A percentile compares a stretch with the other conserved stretches of the same genome.
phyloP scores from a whole-genome alignment of 768 basidiomycete species.

The Xanthoconium purpureum region DNA sequence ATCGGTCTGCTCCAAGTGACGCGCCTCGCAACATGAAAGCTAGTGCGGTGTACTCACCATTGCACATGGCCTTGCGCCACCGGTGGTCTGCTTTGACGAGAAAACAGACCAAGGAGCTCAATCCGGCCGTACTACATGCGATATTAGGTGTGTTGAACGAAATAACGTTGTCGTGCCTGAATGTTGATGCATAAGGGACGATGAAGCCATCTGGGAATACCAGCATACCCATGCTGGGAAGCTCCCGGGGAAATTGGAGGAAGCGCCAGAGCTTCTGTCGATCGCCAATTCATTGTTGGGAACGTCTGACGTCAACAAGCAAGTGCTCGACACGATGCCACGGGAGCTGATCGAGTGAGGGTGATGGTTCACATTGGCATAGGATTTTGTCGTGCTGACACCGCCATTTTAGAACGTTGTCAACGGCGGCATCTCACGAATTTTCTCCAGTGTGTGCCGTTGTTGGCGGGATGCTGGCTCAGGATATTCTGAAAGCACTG shows the following conservation, averaged over 20 bases:
- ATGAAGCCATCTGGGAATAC: conserved; percentile 80
- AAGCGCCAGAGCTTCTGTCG: conserved; percentile 55
- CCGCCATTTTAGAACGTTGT: conserved; percentile 52
- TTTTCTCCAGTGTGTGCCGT: conserved; percentile 94
- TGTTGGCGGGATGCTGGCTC: conserved; percentile 89
- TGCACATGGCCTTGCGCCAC: conserved; percentile 61
- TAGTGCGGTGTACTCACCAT: conserved; percentile 60
- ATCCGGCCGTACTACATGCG: conserved; percentile 67
- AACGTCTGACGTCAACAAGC: conserved; percentile 66
- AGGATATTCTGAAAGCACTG: conserved; percentile 90
- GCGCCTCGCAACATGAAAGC: conserved; percentile 57
- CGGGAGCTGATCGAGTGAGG: conserved; percentile 58
- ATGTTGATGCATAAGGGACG: conserved; percentile 13
- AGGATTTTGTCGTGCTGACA: conserved; percentile 3
- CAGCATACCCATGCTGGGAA: conserved; percentile 53
- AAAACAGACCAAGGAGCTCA: conserved; percentile 79
- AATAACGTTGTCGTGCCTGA: not conserved
- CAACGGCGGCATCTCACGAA: conserved; percentile 72
- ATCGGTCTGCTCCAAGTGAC: conserved; percentile 60
- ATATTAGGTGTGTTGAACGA: conserved; percentile 57
- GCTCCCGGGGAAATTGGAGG: conserved; percentile 51
- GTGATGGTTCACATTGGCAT: not conserved
- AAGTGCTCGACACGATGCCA: conserved; percentile 57
- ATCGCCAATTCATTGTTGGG: conserved; percentile 62
- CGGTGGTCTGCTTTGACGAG: conserved; percentile 69